These are phyloP conservation scores for Phytophthora fragariaefolia DNA, from an alignment of 352 stramenopile species.

Conservation along the genomic window DNA sequence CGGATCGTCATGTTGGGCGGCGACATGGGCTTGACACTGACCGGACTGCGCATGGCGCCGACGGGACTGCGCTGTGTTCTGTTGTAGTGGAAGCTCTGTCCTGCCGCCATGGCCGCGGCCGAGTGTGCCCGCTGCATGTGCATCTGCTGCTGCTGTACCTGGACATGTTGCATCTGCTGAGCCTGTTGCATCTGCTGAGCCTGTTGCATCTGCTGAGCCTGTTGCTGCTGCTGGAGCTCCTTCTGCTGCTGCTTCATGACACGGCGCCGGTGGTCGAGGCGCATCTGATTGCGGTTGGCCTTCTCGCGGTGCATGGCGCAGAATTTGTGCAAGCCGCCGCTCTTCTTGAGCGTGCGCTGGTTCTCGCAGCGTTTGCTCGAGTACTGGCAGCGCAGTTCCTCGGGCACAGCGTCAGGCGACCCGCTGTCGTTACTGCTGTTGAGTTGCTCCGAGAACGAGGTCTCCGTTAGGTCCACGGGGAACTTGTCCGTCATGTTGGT, in stretches of 20 bases:
- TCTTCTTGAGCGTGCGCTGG: constrained; percentile 66
- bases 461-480: constrained; percentile 18
- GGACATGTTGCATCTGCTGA: constrained; percentile 36
- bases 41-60: constrained; percentile 16
- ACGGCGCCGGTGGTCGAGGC: constrained; percentile 62
- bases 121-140: constrained; percentile 32
- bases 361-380: constrained; percentile 74
- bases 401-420: constrained; percentile 26
- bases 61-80: constrained; percentile 25
- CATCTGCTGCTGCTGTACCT: constrained; percentile 34
- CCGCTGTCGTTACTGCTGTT: constrained; percentile 10
- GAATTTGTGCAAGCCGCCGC: constrained; percentile 74
- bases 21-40: constrained; percentile 24
- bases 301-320: constrained; percentile 75
- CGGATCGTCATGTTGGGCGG: constrained; percentile 35
- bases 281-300: constrained; percentile 81
- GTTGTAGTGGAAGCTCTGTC: constrained; percentile 38
- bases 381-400: constrained; percentile 69
- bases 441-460: constrained; percentile 19
- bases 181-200: constrained; percentile 48
- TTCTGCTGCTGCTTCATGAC: constrained; percentile 62
- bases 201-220: constrained; percentile 39
- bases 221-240: constrained; percentile 46
- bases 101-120: constrained; percentile 33
- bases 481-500: constrained; percentile 32